These are phyloP conservation scores for Mucor velutinosus DNA, from an alignment of 371 early-diverging fungal species.

Conservation along the genomic window DNA sequence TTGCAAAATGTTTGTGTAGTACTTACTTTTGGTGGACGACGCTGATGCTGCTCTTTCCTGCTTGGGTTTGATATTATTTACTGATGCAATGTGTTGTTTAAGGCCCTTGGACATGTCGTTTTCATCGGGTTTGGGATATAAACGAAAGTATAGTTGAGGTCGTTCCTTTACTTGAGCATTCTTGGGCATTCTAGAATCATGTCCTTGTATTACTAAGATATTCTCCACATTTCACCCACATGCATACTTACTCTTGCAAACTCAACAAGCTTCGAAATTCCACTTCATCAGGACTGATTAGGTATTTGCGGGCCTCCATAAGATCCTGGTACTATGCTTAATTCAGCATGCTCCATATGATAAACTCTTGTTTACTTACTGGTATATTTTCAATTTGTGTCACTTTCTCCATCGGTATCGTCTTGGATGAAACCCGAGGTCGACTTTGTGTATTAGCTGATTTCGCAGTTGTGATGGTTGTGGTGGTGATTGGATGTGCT, in stretches of 20 bases:
- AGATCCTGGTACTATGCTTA: not conserved
- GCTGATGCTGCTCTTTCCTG: not conserved
- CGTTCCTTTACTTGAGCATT: not conserved
- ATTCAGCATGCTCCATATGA: not conserved
- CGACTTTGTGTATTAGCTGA: not conserved
- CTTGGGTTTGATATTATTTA: not conserved
- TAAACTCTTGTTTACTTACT: not conserved
- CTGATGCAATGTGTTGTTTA: not conserved
- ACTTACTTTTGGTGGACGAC: not conserved
- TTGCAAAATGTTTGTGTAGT: not conserved
- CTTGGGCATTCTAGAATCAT: not conserved
- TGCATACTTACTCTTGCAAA: constrained; percentile 7
- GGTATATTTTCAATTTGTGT: constrained; percentile 11
- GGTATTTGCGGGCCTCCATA: constrained; percentile 17
- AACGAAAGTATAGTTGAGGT: constrained; percentile 7
- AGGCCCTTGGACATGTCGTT: not conserved
- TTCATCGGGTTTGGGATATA: not conserved
- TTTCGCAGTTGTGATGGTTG: not conserved
- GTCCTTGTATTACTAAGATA: not conserved
- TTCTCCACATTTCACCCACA: not conserved
- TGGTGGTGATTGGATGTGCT: not conserved
- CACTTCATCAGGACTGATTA: constrained; percentile 9
- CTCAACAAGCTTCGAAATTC: constrained; percentile 7
- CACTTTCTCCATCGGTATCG: constrained; percentile 1
- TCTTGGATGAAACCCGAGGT: constrained; percentile 14